phyloP scores from a whole-genome alignment of 331 rosid species.

The Quercus tomentella region DNA sequence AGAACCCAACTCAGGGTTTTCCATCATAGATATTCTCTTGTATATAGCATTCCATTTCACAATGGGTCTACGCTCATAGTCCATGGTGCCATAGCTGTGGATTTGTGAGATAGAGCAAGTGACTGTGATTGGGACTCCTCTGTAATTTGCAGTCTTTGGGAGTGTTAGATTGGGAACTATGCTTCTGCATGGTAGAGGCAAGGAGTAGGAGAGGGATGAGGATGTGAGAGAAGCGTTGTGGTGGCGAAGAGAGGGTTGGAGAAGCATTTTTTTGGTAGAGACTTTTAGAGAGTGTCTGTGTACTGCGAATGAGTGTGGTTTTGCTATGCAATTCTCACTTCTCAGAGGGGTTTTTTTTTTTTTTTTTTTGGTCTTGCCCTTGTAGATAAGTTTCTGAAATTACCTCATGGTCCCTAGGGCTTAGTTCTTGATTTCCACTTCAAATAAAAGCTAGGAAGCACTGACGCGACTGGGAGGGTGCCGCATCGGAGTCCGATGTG shows the following conservation, averaged over 20 bases:
- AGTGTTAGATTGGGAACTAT: constrained; percentile 16
- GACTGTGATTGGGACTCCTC: constrained; percentile 20
- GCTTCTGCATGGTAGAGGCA: constrained; percentile 12
- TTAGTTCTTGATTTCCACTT: no score
- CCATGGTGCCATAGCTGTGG: constrained; percentile 64
- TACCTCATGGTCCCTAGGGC: no score
- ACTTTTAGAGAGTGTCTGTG: background rate
- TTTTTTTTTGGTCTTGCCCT: background rate
- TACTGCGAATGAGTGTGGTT: background rate
- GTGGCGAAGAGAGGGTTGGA: constrained; percentile 43
- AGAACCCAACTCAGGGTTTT: constrained; percentile 55
- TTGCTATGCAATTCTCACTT: background rate
- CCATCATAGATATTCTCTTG: constrained; percentile 52
- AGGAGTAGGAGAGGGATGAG: constrained; percentile 36
- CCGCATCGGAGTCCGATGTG: no score
- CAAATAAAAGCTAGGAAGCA: no score
- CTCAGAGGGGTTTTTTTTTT: background rate
- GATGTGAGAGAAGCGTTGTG: constrained; percentile 43
- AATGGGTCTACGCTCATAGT: constrained; percentile 60
- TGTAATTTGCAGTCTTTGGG: background rate
- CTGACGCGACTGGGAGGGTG: no score
- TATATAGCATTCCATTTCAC: constrained; percentile 63
- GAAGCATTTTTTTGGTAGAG: constrained; percentile 32
- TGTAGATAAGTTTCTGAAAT: no score
- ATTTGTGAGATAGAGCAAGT: constrained; percentile 57